A percentile compares a stretch with the other conserved stretches of the same genome.
phyloP scores from a whole-genome alignment of 1,139 yeast genomes.

The Lodderomyces oxycetoniae region DNA sequence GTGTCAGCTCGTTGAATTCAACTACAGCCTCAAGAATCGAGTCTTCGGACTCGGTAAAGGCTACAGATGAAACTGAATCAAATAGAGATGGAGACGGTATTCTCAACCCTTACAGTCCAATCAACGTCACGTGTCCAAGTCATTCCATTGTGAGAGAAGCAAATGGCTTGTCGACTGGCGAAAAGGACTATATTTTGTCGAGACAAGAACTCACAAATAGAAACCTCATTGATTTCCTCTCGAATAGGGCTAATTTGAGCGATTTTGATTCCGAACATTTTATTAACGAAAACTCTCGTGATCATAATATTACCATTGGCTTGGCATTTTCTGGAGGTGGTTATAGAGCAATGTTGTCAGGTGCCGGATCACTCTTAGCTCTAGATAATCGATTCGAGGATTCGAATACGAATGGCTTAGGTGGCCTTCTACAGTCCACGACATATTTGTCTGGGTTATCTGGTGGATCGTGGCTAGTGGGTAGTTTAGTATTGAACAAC shows the following conservation, averaged over 20 bases:
- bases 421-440: conserved; percentile 38
- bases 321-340: conserved; percentile 46
- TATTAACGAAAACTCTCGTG: conserved; percentile 20
- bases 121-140: conserved; percentile 24
- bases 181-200: conserved; percentile 20
- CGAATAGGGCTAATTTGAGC: conserved; percentile 27
- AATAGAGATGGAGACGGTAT: conserved; percentile 8
- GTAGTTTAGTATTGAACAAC: conserved; percentile 33
- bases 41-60: not conserved
- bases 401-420: conserved; percentile 27
- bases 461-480: conserved; percentile 44
- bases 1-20: conserved; percentile 1
- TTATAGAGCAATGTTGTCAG: conserved; percentile 41
- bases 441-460: conserved; percentile 39
- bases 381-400: conserved; percentile 29
- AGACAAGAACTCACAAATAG: conserved; percentile 30
- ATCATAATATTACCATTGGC: conserved; percentile 36
- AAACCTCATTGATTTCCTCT: conserved; percentile 29
- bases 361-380: conserved; percentile 39
- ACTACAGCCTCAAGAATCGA: not conserved
- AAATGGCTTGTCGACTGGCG: conserved; percentile 21
- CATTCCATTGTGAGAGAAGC: conserved; percentile 25
- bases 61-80: conserved; percentile 9
- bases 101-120: conserved; percentile 25
- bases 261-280: conserved; percentile 33